Base-by-base conservation (phyloP, 306 rosid species). In the Malus asiatica region DNA sequence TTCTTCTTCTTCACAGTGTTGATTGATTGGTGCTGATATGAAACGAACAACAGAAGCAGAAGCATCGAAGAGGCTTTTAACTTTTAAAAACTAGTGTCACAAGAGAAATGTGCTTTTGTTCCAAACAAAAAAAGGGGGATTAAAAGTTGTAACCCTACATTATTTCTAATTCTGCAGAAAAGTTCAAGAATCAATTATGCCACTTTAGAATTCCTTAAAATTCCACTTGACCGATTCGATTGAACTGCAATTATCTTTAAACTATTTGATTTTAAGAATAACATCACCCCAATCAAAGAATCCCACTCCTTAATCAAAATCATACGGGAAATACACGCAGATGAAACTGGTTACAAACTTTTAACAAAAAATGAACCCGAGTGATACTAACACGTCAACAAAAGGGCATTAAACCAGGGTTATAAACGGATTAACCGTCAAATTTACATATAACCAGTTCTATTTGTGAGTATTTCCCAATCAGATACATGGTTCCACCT, bases 141-240 rank as follows among this genome's bases (percentile, higher is more conserved):
- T 40, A 74, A 62, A 25, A 3, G 12, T 61, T 40, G 64, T 45
- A 27, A 1, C 35, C 68, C 35, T 48, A 62, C 70, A 45, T 62
- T 12, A 29, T 22, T 48, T 74, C 70, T 62, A 71, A 76, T 62
- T 75, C 51, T 62, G 66, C 72, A 32, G 25, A 12, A 45, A 59
- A 71, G 64, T 66, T 76, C 55, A 76, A 72, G 68, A 60, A 73
- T 42, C 78, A 73, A 66, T 73, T 42, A 20, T 69, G 51, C 67
- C 61, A 46, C 40, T 29, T 70, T 64, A 52, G 55, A 83, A 77
- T 27, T 53, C 73, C 77, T 46, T 55, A 15, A 73, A 62, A 75
- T 70, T 75, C 63, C 55, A 75, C 70, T 78, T 63, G 79, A 85
- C 82, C 61, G 42, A 11, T 20, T 33, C 76, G 67, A 12, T 68